These are phyloP conservation scores for Lecanicillium sp. DNA, from an alignment of 2,329 filamentous ascomycete genomes.

Conservation along the genomic window DNA sequence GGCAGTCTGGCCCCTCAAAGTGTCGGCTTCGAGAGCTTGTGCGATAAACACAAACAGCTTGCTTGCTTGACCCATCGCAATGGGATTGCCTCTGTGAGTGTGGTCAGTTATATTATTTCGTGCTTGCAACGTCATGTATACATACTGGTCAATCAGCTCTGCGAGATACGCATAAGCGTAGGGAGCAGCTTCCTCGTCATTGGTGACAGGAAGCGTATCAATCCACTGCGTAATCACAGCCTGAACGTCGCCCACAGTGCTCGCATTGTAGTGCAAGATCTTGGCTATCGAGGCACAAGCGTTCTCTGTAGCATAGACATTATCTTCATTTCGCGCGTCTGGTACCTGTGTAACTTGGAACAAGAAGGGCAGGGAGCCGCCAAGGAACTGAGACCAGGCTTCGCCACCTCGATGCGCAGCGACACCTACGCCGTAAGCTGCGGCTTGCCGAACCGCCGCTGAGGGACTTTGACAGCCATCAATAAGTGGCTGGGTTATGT, in stretches of 20 bases:
- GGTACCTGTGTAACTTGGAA: conserved; percentile 78
- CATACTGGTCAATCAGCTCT: conserved; percentile 90
- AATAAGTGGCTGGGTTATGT: conserved; percentile 80
- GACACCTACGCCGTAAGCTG: conserved; percentile 91
- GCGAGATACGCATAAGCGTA: conserved; percentile 91
- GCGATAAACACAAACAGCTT: conserved; percentile 81
- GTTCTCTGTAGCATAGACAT: conserved; percentile 96
- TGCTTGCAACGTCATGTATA: conserved; percentile 18
- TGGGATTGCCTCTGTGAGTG: conserved; percentile 66
- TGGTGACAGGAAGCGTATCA: conserved; percentile 80
- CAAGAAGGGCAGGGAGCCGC: conserved; percentile 67
- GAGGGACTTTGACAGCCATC: conserved; percentile 79
- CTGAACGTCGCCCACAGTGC: conserved; percentile 67
- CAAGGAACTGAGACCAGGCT: conserved; percentile 81
- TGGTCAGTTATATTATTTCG: conserved; percentile 17
- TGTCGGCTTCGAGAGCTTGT: conserved; percentile 84
- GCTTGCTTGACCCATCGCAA: conserved; percentile 65
- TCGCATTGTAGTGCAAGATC: conserved; percentile 82
- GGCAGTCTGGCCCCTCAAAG: conserved; percentile 76
- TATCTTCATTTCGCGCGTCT: conserved; percentile 80
- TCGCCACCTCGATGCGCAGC: conserved; percentile 87
- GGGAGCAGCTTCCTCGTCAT: conserved; percentile 94
- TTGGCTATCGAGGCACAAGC: conserved; percentile 95
- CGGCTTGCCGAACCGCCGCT: conserved; percentile 88
- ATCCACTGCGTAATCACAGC: conserved; percentile 79